phyloP scores from a whole-genome alignment of 441 rosid species.

The Kokia cookei region DNA sequence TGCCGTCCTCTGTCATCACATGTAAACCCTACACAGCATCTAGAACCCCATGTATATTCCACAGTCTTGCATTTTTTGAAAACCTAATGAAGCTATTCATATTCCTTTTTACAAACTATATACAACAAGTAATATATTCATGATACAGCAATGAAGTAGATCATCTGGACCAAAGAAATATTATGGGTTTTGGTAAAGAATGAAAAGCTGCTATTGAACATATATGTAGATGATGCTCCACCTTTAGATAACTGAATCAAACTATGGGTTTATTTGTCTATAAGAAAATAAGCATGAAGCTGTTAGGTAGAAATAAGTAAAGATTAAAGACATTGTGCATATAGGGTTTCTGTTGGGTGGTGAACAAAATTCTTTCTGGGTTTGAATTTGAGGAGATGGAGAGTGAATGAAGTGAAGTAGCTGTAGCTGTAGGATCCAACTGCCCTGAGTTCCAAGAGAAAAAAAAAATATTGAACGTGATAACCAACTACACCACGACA shows the following conservation, averaged over 20 bases:
- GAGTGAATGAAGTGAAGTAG: too few species aligned
- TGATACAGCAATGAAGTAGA: neutral
- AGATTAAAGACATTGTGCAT: too few species aligned
- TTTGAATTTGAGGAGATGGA: too few species aligned
- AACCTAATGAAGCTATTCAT: neutral
- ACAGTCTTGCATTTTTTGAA: neutral
- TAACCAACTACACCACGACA: constrained; percentile 99
- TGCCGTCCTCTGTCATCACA: neutral
- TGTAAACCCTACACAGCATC: neutral
- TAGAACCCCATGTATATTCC: neutral
- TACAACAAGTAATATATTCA: neutral
- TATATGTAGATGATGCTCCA: constrained; percentile 30
- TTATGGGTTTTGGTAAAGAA: neutral
- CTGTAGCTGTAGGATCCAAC: too few species aligned
- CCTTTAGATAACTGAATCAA: constrained; percentile 48
- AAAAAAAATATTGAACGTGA: constrained; percentile 63
- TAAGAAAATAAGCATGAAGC: too few species aligned
- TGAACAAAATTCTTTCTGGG: too few species aligned
- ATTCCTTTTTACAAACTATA: neutral
- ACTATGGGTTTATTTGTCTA: constrained; percentile 21
- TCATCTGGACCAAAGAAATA: neutral
- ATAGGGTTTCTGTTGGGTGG: too few species aligned
- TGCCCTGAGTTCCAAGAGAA: neutral
- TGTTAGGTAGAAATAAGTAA: too few species aligned
- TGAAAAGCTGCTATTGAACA: neutral